Evolutionary conservation across 2,329 filamentous ascomycete genomes (phyloP).

Genomic region (Fusarium poae): DNA sequence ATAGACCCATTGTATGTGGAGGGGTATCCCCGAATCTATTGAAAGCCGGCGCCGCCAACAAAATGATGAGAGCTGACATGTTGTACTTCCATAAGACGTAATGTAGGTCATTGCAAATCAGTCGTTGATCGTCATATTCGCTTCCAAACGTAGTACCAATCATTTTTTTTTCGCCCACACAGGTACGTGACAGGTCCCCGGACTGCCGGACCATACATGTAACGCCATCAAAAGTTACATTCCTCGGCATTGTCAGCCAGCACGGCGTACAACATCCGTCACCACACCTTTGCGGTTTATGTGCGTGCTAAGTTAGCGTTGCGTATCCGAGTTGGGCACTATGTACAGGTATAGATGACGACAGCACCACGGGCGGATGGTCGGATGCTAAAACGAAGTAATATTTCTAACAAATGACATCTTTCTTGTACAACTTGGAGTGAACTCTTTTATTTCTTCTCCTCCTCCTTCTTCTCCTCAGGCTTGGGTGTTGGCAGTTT

Average conservation of each 20-base stretch:
- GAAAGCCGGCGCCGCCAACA: constrained; percentile 25
- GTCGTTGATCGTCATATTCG: constrained; percentile 43
- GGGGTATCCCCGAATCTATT: constrained; percentile 30
- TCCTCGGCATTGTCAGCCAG: constrained; percentile 30
- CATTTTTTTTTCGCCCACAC: constrained; percentile 34
- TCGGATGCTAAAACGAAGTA: constrained; percentile 45
- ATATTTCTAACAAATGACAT: constrained; percentile 52
- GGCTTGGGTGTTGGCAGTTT: constrained; percentile 96
- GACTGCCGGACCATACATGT: constrained; percentile 23
- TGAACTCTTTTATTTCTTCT: constrained; percentile 80
- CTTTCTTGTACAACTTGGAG: constrained; percentile 53
- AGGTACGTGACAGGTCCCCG: constrained; percentile 24
- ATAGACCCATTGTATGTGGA: constrained; percentile 23
- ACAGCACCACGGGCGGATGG: constrained; percentile 20
- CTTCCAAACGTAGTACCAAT: constrained; percentile 44
- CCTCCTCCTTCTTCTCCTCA: constrained; percentile 89
- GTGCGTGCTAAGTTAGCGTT: constrained; percentile 15
- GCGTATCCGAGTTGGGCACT: constrained; percentile 24
- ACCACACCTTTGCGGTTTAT: constrained; percentile 24
- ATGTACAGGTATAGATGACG: constrained; percentile 10
- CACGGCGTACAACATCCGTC: constrained; percentile 18
- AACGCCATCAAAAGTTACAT: constrained; percentile 38
- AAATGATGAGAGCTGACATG: constrained; percentile 43
- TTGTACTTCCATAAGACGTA: constrained; percentile 26
- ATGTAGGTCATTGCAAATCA: constrained; percentile 24